Evolutionary conservation across 2,329 filamentous ascomycete genomes (phyloP).

Genomic region (Aspergillus caelatus): DNA sequence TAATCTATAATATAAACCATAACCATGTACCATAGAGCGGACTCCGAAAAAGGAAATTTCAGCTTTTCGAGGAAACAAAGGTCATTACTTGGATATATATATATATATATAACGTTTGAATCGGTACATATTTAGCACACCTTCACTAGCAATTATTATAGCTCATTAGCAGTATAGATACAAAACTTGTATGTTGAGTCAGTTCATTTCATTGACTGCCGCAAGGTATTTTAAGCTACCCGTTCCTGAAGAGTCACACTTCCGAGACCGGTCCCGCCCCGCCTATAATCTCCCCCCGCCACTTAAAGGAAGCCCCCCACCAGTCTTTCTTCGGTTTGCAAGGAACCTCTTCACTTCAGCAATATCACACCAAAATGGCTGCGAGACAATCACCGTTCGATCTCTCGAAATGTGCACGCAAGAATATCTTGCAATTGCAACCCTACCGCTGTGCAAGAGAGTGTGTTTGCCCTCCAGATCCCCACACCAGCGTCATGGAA

Average conservation of each 20-base stretch:
- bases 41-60: too few relatives aligned
- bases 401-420: slow-evolving; percentile 71
- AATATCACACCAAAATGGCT: slow-evolving; percentile 34
- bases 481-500: slow-evolving; percentile 12
- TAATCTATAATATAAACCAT: too few relatives aligned
- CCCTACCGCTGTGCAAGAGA: slow-evolving; percentile 82
- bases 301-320: slow-evolving; percentile 13
- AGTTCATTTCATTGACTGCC: not conserved
- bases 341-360: slow-evolving; percentile 2
- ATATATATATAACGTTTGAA: not conserved
- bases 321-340: slow-evolving; percentile 15
- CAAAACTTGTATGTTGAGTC: not conserved
- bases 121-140: too few relatives aligned
- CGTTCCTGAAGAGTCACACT: slow-evolving; percentile 6
- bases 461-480: slow-evolving; percentile 52
- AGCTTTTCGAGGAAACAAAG: too few relatives aligned
- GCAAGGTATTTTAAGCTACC: not conserved
- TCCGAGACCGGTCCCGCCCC: slow-evolving; percentile 24
- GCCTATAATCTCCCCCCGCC: slow-evolving; percentile 21
- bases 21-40: too few relatives aligned
- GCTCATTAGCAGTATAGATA: not conserved
- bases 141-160: not conserved
- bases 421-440: slow-evolving; percentile 75
- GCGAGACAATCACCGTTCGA: slow-evolving; percentile 62
- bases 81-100: not conserved